Evolutionary conservation across 345 rosid genomes (phyloP), one percentile per base, ranked within the genome.

Genomic region (Bruguiera parviflora): DNA sequence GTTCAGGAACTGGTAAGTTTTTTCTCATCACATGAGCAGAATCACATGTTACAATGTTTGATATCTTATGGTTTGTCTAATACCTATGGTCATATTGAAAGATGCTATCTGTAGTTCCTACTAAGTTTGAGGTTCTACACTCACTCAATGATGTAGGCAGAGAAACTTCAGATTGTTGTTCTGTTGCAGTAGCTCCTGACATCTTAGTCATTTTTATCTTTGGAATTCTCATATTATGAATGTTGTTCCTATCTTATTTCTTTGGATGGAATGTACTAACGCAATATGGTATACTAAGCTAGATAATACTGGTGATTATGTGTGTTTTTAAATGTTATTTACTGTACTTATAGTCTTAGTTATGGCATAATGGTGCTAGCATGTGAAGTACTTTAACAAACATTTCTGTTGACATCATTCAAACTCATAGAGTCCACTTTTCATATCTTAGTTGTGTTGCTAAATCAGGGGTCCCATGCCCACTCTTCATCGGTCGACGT

Each of bases 1-100:
- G 98, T 96, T 80, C 99, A 96, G 82, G 98, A 96, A 78, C 73
- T 96, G 94, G 98, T 96, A 68, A 74, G 87, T 70, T 64, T 31
- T 43, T 43, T 43, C 49, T 43, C 49, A 43, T 43, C 1, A 3
- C 3, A 43, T 28, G 18, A 29, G 57, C 24, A 16, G 58, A 46
- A 67, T 67, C 25, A 15, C 51, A 32, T 60, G 51, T 16, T 8
- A 33, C 13, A 32, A 58, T 3, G 66, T 33, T 33, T 73, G 6
- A 20, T 39, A 16, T 62, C 46, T 37, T 66, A 0, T 11, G 15
- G 0, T 5, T 61, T 13, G 57, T 27, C 21, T 21, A 10, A 55
- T 6, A 19, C 21, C 28, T 27, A 53, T n/a, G 28, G 62, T 55
- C 43, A 43, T 13, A 43, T 43, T 43, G 49, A 43, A 43, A 11